Percentiles rank a stretch among this genome's conserved stretches.
phyloP scores from a whole-genome alignment of 1,284 basidiomycete genomes.

The Leccinum holopus region DNA sequence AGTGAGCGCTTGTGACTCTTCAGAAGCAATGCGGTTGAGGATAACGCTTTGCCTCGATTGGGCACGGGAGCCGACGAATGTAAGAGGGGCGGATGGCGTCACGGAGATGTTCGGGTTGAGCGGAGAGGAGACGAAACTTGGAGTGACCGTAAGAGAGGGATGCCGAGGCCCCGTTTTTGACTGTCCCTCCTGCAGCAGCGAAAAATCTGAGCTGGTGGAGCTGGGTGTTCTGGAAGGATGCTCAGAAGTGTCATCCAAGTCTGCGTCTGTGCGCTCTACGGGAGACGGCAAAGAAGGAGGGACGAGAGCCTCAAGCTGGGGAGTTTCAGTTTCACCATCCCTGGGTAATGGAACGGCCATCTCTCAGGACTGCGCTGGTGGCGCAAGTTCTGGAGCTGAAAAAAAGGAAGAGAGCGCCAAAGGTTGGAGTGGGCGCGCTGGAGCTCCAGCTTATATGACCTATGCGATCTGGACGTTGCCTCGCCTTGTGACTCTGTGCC shows the following conservation, averaged over 20 bases:
- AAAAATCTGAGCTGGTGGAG: constrained; percentile 17
- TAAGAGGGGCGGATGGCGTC: constrained; percentile 14
- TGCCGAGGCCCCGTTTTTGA: constrained; percentile 15
- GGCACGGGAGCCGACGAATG: constrained; percentile 31
- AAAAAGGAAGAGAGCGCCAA: background rate
- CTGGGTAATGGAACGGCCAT: constrained; percentile 7
- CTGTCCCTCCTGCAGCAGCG: constrained; percentile 20
- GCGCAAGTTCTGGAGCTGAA: constrained; percentile 4
- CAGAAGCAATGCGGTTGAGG: constrained; percentile 46
- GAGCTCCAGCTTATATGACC: constrained; percentile 7
- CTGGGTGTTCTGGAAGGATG: constrained; percentile 22
- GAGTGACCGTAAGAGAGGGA: constrained; percentile 33
- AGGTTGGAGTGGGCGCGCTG: background rate
- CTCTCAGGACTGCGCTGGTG: background rate
- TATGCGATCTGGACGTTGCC: background rate
- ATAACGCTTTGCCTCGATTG: constrained; percentile 36
- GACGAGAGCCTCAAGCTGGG: background rate
- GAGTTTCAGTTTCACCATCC: background rate
- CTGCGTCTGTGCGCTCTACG: constrained; percentile 13
- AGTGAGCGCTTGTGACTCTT: constrained; percentile 45
- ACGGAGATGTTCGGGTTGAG: constrained; percentile 43
- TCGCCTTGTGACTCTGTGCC: constrained; percentile 5
- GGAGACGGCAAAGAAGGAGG: background rate
- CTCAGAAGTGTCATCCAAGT: constrained; percentile 6
- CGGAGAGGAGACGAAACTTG: constrained; percentile 46